Conservation (phyloP, 345 rosid genomes). For the Arabidopsis suecica region DNA sequence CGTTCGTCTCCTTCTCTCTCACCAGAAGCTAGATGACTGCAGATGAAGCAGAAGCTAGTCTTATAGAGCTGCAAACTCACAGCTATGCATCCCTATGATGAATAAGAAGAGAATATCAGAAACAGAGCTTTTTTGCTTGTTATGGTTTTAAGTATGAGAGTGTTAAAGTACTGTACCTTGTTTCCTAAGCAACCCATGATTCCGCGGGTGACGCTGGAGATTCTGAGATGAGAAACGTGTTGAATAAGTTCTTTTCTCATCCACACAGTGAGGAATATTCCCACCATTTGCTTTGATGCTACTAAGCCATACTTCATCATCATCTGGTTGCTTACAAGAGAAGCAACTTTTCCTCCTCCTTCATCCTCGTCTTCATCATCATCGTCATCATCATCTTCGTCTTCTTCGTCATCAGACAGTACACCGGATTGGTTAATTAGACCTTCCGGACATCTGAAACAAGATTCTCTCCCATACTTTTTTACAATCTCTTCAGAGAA, state of each 20-base stretch:
- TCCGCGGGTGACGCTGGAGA: constrained; percentile 76
- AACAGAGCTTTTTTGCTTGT: not conserved
- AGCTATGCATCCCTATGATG: constrained; percentile 85
- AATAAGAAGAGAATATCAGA: not conserved
- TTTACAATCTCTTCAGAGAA: constrained; percentile 55
- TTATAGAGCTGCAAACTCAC: constrained; percentile 84
- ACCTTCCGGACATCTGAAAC: constrained; percentile 70
- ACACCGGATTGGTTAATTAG: constrained; percentile 53
- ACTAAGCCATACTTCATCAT: constrained; percentile 72
- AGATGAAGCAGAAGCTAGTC: constrained; percentile 86
- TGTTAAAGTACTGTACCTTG: constrained; percentile 59
- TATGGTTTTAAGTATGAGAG: not conserved
- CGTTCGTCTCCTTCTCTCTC: constrained; percentile 96
- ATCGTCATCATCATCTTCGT: constrained; percentile 51
- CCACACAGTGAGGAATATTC: constrained; percentile 92
- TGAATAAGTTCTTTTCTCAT: constrained; percentile 81
- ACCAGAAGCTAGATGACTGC: constrained; percentile 96
- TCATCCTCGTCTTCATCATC: constrained; percentile 32
- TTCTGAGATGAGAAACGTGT: constrained; percentile 75
- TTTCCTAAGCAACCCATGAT: constrained; percentile 93
- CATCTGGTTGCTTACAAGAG: constrained; percentile 45
- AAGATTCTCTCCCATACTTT: constrained; percentile 68
- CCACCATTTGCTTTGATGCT: constrained; percentile 95
- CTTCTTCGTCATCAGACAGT: constrained; percentile 78
- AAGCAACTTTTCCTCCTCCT: constrained; percentile 43